Base-by-base conservation (phyloP, 2,329 filamentous ascomycete genomes). In the Hymenoscyphus repandus region DNA sequence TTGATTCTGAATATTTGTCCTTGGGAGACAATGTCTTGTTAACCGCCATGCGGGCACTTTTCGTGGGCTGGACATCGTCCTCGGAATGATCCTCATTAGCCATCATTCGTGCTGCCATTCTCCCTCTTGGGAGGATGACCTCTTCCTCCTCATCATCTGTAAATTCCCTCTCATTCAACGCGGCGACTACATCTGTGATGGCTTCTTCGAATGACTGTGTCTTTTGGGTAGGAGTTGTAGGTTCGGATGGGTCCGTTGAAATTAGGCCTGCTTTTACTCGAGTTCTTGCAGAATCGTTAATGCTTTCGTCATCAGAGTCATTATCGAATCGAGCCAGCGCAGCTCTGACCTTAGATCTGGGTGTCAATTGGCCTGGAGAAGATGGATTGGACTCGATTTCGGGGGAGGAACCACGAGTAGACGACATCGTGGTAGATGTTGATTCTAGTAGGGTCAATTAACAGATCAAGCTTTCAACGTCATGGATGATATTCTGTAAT, bases 61-160 rank as follows among this genome's bases (percentile, higher is more conserved):
- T 59, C 47, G 44, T 43, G 11, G 43, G 40, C 17, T 49, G 40
- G 11, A 37, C 45, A 15, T 58, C 56, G 10, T 55, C 50, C 11
- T 58, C 60, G 7, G 52, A 57, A 9, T 47, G 54, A 11, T 31
- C 54, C 5, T 53, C 38, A 17, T 55, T 58, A 38, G 65, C 75
- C 54, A 78, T 75, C 76, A 90, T 82, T 46, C 80, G 75, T 13
- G 84, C 76, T 11, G 84, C 84, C 58, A 88, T 72, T 47, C 79
- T 77, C 20, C 85, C 84, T 49, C 77, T 76, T 0, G 85, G 85
- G 40, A 73, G 71, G 2, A 76, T 67, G 43, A 77, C 70, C 11
- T 73, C 72, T 32, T 76, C 72, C n/a, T 76, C 74, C n/a, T 70
- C 68, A 3, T 76, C 71, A 0, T 66, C 61, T 38, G 62, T 60